Evolutionary conservation across 2,329 filamentous ascomycete genomes (phyloP), one percentile per base, ranked within the genome.

Genomic region (Harringtonia aguacate): DNA sequence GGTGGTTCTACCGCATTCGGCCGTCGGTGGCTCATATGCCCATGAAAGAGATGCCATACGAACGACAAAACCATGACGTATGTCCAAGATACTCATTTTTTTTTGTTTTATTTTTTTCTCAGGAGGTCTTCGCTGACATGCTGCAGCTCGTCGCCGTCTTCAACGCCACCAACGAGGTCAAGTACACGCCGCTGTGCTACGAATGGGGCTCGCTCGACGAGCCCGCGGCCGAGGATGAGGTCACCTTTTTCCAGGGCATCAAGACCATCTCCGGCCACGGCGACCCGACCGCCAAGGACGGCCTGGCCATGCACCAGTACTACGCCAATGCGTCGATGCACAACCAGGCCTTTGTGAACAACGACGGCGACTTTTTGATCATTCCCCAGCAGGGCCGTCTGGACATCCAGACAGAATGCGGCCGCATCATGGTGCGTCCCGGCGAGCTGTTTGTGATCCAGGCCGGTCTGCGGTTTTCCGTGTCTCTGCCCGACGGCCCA

Each of bases 341-440:
- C 2, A 61, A 62, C 4, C 55, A 60, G 9, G 69, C 70, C 0
- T 73, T 71, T 46, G 67, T 62, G 49, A 72, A 71, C 51, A 74
- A 76, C 1, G n/a, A n/a, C n/a, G n/a, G n/a, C n/a, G n/a, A n/a
- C n/a, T n/a, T n/a, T n/a, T n/a, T n/a, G n/a, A n/a, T n/a, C n/a
- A n/a, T n/a, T n/a, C n/a, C n/a, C n/a, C n/a, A n/a, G n/a, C n/a
- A 81, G 50, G 80, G 80, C 10, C 65, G 72, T 0, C 64, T 84
- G 3, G 75, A 84, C 51, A 78, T 84, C 37, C 78, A 80, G 54
- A 84, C 80, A 4, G 80, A 84, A 54, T 69, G 84, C 15, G 81
- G 81, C 4, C 69, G 68, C 31, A 30, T 50, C 8, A 41, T 46
- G 38, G 77, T 83, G 3, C 75, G 79, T 3, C 80, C 78, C 0